A percentile compares a stretch with the other conserved stretches of the same genome.
phyloP scores from a whole-genome alignment of 352 stramenopile genomes.

The Phytophthora aleatoria region DNA sequence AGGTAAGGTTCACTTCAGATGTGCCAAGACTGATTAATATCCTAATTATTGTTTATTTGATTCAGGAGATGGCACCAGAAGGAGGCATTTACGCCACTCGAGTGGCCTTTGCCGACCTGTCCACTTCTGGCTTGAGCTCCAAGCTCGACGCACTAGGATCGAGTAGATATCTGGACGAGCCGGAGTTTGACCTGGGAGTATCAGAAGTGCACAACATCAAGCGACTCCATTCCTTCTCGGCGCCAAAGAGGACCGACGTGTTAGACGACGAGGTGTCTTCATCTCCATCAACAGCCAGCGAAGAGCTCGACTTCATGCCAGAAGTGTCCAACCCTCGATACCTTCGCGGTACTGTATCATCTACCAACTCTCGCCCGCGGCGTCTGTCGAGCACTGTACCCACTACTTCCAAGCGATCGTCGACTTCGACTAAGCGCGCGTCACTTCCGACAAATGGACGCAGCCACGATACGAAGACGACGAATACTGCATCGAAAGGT shows the following conservation, averaged over 20 bases:
- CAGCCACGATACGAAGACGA: constrained; percentile 15
- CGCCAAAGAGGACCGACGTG: constrained; percentile 36
- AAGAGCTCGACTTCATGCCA: constrained; percentile 49
- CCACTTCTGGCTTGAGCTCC: constrained; percentile 3
- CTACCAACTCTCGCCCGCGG: constrained; percentile 54
- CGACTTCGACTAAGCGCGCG: constrained; percentile 29
- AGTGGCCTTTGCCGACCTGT: constrained; percentile 30
- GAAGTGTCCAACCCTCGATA: constrained; percentile 48
- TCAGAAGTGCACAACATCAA: constrained; percentile 28
- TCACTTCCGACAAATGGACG: constrained; percentile 31
- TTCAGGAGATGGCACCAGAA: constrained; percentile 19
- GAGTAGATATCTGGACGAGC: constrained; percentile 16
- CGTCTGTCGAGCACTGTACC: constrained; percentile 15
- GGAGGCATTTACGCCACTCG: constrained; percentile 11
- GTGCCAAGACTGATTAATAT: neutral
- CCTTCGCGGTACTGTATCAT: constrained; percentile 55
- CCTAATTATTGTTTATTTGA: neutral
- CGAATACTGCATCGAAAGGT: constrained; percentile 14
- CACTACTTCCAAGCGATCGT: constrained; percentile 16
- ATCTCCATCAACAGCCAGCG: constrained; percentile 42
- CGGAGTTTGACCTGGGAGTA: constrained; percentile 16
- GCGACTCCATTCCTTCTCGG: constrained; percentile 53
- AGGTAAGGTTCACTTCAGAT: constrained; percentile 12
- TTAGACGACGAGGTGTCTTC: constrained; percentile 39
- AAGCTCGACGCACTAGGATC: constrained; percentile 13